Evolutionary conservation across 2,329 filamentous ascomycete genomes (phyloP), one percentile per base, ranked within the genome.

Genomic region (Cercospora sesami): DNA sequence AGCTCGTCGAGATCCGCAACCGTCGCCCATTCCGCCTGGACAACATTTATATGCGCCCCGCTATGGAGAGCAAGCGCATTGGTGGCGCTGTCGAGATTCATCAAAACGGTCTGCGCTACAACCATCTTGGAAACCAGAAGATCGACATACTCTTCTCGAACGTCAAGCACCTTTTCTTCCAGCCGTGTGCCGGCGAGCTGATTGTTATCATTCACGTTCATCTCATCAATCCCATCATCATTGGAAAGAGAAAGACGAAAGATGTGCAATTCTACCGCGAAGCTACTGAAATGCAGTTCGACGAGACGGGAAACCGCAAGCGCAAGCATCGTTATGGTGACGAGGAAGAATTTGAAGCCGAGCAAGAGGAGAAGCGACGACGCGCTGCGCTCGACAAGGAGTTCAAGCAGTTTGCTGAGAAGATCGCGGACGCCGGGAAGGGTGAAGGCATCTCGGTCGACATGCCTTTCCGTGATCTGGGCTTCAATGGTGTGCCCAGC

Each of bases 181-280:
- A 99, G 80, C 95, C 96, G 30, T 98, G 93, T 76, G 91, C 93
- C 75, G 93, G 97, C 76, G 95, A 99, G 80, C 83, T 99, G 76
- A 96, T 99, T 73, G 96, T 99, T 73, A 92, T 99, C 75, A 97
- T 99, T 73, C 95, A 99, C 79, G 91, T 99, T 66, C 95, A 99
- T 79, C 87, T 99, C 60, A 97, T 97, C 82, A 96, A 97, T 70
- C 95, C 95, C 2, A 98, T 99, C 78, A 93, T 99, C 80, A 91
- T 99, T 71, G 95, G 95, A 69, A 98, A 97, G 86, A 96, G 96
- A 83, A 99, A 99, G 87, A 96, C 95, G 10, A 97, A 95, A 83
- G 96, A 99, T 79, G 91, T 99, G 1, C 96, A 99, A 75, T 99
- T 99, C 81, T 97, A 97, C 77, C 89, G 95, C 64, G 95, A 99